Base-by-base conservation (phyloP, 371 early-diverging fungal species). In the Mucor plumbeus region DNA sequence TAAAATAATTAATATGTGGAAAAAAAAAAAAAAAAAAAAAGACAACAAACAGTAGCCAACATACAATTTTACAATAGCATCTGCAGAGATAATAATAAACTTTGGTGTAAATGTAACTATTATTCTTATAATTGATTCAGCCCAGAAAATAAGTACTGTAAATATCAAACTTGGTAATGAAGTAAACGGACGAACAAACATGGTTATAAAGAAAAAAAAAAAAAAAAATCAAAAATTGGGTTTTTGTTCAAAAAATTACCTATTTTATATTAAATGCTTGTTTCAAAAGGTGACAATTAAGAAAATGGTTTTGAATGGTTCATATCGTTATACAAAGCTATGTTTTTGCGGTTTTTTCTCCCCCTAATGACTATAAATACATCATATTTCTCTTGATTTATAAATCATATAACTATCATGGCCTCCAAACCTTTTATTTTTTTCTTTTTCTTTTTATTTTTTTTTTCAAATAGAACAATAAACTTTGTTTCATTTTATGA, bases 111-210 rank as follows among this genome's bases (percentile, higher is more conserved):
- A 71, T 57, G 79, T 84, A 56, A 90, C 89, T 47, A 89, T 71
- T 40, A 90, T 50, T 11, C 93, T 85, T 44, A 89, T 73, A 47
- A 90, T 41, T 44, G 80, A 84, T 70, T 94, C 93, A 58, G 85
- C 61, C 21, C 87, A 71, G 55, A 94, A 84, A 63, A 92, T 79
- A 47, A 82, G 48, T 33, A 91, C 69, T 9, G 92, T 90, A 31
- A 90, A 63, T 33, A 84, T 39, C 31, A 94, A 77, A 15, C 72
- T 79, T 55, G 14, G 55, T 33, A 56, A 11, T 9, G 67, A 67
- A n/a, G 57, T 67, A 5, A 67, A 43, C 14, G 67, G 67, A 6
- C 67, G 61, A 61, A 67, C 35, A 61, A 67, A 67, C 67, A 67
- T 67, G n/a, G 44, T 6, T 31, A 35, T 33, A 10, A 31, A 61